Percentiles rank a stretch among this genome's conserved stretches.
Conservation (phyloP, 108 stramenopile species). For the Cyclotella choctawhatcheeana region DNA sequence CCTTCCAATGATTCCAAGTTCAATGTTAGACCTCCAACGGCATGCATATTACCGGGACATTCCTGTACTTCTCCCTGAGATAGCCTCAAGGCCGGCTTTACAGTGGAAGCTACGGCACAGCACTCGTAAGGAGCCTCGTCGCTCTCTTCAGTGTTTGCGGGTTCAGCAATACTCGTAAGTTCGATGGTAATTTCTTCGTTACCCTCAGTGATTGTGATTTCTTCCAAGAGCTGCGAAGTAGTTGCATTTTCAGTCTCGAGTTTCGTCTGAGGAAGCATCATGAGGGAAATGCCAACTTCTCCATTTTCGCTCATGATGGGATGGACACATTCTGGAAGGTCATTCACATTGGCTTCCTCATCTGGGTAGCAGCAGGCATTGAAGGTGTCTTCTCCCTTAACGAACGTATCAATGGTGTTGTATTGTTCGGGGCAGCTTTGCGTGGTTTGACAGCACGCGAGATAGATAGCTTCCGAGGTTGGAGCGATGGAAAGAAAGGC, state of each 20-base stretch:
- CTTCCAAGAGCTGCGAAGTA: neutral
- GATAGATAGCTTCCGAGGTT: neutral
- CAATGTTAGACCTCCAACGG: neutral
- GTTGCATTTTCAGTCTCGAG: neutral
- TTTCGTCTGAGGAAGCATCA: neutral
- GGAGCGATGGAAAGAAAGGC: neutral
- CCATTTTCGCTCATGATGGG: neutral
- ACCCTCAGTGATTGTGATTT: neutral
- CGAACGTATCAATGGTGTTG: neutral
- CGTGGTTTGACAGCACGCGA: constrained; percentile 6
- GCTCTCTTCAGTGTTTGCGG: neutral
- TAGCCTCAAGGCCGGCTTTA: neutral
- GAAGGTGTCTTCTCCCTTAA: constrained; percentile 1
- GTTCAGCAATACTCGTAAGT: too few relatives aligned
- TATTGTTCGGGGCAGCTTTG: neutral
- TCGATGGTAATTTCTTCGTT: neutral
- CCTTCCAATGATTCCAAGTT: neutral
- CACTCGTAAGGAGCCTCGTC: neutral
- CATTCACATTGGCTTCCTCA: neutral
- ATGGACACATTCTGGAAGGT: constrained; percentile 9
- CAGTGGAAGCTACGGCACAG: neutral
- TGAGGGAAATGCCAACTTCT: neutral
- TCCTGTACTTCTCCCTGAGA: neutral
- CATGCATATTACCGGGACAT: neutral
- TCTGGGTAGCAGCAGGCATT: constrained; percentile 6